Evolutionary conservation across 192 early-diverging fungal genomes (phyloP).

Genomic region (Rhizoclosmatium globosum): DNA sequence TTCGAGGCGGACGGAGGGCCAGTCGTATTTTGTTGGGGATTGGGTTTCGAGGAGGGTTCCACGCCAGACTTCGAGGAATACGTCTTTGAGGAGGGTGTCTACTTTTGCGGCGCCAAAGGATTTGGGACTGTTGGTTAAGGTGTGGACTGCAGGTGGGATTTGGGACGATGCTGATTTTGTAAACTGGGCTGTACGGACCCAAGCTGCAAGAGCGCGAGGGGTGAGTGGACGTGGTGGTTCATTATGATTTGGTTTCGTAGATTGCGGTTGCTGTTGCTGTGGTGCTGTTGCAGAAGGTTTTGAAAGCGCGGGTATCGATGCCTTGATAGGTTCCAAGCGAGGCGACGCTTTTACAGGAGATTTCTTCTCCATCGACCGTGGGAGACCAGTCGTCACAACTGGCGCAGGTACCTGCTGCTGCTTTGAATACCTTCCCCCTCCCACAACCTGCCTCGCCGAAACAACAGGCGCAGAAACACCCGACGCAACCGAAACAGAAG

Average conservation of each 20-base stretch:
- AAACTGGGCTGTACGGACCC: not conserved
- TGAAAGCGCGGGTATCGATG: too few species aligned
- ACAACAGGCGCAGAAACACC: too few species aligned
- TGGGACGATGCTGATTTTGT: not conserved
- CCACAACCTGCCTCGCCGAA: not conserved
- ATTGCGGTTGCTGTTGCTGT: too few species aligned
- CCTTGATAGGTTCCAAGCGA: too few species aligned
- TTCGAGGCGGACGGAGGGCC: not conserved
- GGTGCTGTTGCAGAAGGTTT: too few species aligned
- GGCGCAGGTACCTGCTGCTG: too few species aligned
- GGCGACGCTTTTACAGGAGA: too few species aligned
- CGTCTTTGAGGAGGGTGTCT: not conserved
- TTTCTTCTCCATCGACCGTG: too few species aligned
- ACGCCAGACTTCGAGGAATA: not conserved
- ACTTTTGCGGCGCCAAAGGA: not conserved
- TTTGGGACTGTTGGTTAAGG: not conserved
- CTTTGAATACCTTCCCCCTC: not conserved
- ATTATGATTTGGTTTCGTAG: too few species aligned
- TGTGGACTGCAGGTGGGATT: not conserved
- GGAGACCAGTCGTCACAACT: too few species aligned
- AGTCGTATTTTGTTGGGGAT: not conserved
- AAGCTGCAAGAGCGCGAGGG: not conserved
- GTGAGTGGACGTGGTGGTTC: not conserved
- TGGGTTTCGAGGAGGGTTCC: not conserved
- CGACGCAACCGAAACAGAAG: too few species aligned